Base-by-base conservation (phyloP, 495 filamentous ascomycete genomes). In the Pyronema omphalodes region DNA sequence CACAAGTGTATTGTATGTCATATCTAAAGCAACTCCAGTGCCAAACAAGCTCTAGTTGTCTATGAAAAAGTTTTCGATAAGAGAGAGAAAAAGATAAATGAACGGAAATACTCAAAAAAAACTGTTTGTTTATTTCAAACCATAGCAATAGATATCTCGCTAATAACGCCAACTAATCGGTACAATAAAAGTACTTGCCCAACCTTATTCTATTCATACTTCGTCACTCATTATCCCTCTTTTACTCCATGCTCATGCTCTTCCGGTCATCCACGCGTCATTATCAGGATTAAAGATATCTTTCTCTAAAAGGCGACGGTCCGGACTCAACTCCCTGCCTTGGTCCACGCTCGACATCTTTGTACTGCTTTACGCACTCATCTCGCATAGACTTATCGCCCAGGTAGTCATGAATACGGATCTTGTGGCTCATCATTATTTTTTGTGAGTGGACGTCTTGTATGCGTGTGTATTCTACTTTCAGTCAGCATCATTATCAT, bases 361-460 rank as follows among this genome's bases (percentile, higher is more conserved):
- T 40, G 37, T 65, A 65, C 59, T 58, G 55, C 53, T 65, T 65
- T 3, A 65, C 62, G 8, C 58, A 56, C 18, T 87, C 80, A 68
- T 88, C 84, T 0, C 84, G 78, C 58, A 83, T 64, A 14, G 73
- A 75, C 51, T 74, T 67, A 57, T 94, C 82, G 3, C 84, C 86
- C 18, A 81, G 71, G 7, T 83, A 69, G 65, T 80, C 79, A 75
- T 85, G 83, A 40, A 93, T 72, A 7, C 82, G 82, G 12, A 85
- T 83, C 66, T 87, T 88, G 70, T 89, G 89, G 1, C 83, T 83
- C 71, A 93, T 77, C 77, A 85, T 81, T 69, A 87, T 83, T 63
- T 82, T 82, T 66, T 85, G 82, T 37, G 79, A 83, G 17, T 73
- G 67, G 14, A 81, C 70, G 68, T 94, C 86, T 63, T 86, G 81